Conservation (phyloP, 148 eudicot genomes). For the Rhododendron griersonianum region DNA sequence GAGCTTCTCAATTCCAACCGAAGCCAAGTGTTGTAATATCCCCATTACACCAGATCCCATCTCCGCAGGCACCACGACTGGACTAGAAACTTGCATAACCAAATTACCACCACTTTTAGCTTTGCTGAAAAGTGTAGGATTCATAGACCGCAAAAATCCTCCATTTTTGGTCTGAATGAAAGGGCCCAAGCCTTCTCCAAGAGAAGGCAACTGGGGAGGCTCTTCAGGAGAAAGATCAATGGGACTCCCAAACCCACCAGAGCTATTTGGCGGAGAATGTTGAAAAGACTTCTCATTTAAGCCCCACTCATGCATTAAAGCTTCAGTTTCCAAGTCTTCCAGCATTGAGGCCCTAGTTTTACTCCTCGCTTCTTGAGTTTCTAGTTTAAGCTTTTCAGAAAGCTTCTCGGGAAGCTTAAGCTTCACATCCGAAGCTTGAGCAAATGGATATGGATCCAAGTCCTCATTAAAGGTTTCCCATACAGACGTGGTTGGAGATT, state of each 20-base stretch:
- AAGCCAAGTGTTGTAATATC: conserved; percentile 69
- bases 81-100: conserved; percentile 82
- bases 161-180: conserved; percentile 63
- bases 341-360: conserved; percentile 55
- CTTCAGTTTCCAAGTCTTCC: conserved; percentile 74
- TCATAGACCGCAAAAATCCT: conserved; percentile 84
- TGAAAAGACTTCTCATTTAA: conserved; percentile 62
- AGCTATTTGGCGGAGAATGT: conserved; percentile 42
- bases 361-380: conserved; percentile 21
- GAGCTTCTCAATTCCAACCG: conserved; percentile 64
- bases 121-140: conserved; percentile 55
- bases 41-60: conserved; percentile 81
- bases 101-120: conserved; percentile 61
- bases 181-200: conserved; percentile 77
- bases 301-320: conserved; percentile 89
- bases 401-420: conserved; percentile 6
- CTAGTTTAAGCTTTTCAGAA: conserved; percentile 19
- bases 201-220: conserved; percentile 60
- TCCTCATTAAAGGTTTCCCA: conserved; percentile 24
- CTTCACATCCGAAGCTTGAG: conserved; percentile 15
- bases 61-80: conserved; percentile 78
- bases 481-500: conserved; percentile 29
- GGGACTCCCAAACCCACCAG: conserved; percentile 79
- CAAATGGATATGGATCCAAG: conserved; percentile 21
- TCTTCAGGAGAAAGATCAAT: conserved; percentile 49